These are phyloP conservation scores for Physaria fendleri DNA, from an alignment of 345 rosid genomes.

Conservation along the genomic window DNA sequence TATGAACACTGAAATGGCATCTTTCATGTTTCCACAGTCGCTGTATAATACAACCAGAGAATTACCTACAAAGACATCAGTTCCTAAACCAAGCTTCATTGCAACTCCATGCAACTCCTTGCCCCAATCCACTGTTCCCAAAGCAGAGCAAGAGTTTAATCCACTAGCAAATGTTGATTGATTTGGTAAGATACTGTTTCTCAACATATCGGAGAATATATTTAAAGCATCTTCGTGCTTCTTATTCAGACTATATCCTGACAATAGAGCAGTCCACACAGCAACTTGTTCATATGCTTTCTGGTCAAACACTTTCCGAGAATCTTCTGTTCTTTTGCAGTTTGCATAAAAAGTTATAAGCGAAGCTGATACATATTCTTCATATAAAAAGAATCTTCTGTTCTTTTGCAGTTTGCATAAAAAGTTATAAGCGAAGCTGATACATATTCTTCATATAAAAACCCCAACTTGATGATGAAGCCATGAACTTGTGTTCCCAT, in stretches of 20 bases:
- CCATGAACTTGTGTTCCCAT: slow-evolving; percentile 60
- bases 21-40: slow-evolving; percentile 43
- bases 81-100: slow-evolving; percentile 47
- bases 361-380: slow-evolving; percentile 50
- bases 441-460: slow-evolving; percentile 39
- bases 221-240: slow-evolving; percentile 46
- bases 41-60: slow-evolving; percentile 56
- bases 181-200: slow-evolving; percentile 44
- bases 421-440: slow-evolving; percentile 57
- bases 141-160: slow-evolving; percentile 54
- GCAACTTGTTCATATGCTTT: slow-evolving; percentile 41
- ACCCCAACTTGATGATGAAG: slow-evolving; percentile 41
- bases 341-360: slow-evolving; percentile 63
- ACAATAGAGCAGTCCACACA: slow-evolving; percentile 62
- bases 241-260: slow-evolving; percentile 47
- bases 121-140: slow-evolving; percentile 62
- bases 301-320: slow-evolving; percentile 41
- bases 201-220: slow-evolving; percentile 51
- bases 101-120: slow-evolving; percentile 51
- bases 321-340: slow-evolving; percentile 40
- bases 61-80: slow-evolving; percentile 57
- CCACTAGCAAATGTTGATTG: slow-evolving; percentile 66
- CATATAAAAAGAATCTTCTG: slow-evolving; percentile 29
- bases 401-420: slow-evolving; percentile 52
- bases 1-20: slow-evolving; percentile 43